Base-by-base conservation (phyloP, 2,329 filamentous ascomycete species). In the Neurospora sp. region DNA sequence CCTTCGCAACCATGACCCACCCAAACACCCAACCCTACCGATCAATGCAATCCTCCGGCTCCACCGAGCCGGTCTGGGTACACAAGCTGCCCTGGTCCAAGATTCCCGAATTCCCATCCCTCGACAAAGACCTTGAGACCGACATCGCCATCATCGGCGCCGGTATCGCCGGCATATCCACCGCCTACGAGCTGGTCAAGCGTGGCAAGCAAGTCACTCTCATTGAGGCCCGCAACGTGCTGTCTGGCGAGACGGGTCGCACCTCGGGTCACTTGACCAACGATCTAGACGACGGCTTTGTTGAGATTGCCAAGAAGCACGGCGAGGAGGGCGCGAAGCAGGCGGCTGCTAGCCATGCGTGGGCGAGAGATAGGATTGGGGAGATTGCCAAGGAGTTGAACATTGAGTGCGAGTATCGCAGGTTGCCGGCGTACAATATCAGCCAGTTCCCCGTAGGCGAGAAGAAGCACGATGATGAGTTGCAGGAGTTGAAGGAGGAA, bases 351-450 rank as follows among this genome's bases (percentile, higher is more conserved):
- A 86, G 84, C 36, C 85, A 88, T 69, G 79, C 80, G 0, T 88
- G 85, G 83, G 86, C 85, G 0, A 73, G 87, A 11, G 79, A 84
- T 28, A 81, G 80, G 0, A 80, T 88, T 0, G 85, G 84, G 0
- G 81, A 87, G 70, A 78, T 88, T 2, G 78, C 82, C 0, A 78
- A 80, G 69, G 75, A 83, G 71, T 78, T 87, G 6, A 81, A 80
- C 4, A 85, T 88, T 39, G 84, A 87, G 0, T 88, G 86, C 76
- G 85, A 87, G 72, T 88, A 86, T 74, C 82, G 85, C 7, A 77
- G 78, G 42, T 73, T 88, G 2, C 82, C 81, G 0, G 84, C 78
- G 0, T 85, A 85, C 72, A 78, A 84, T 43, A 78, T 88, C 4
- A 86, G 84, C 1, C 82, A 86, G 74, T 85, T 84, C 71, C 74